These are phyloP conservation scores for Mycena vulgaris DNA, from an alignment of 768 basidiomycete species.

Conservation along the genomic window DNA sequence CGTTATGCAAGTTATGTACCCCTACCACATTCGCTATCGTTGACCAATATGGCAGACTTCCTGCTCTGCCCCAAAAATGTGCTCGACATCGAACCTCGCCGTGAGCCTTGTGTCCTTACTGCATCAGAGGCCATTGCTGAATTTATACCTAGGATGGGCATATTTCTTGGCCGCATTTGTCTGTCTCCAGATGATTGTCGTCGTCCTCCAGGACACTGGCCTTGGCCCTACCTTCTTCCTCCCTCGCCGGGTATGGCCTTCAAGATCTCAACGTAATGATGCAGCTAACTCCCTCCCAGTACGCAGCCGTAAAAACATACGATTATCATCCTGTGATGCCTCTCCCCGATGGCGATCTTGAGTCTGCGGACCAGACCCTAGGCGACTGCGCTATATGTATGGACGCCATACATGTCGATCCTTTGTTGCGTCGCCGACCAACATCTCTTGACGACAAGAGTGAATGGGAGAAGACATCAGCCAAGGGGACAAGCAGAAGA, in stretches of 20 bases:
- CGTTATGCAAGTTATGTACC: slow-evolving; percentile 72
- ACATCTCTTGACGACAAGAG: slow-evolving; percentile 55
- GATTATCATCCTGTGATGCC: slow-evolving; percentile 91
- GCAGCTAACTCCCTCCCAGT: slow-evolving; percentile 56
- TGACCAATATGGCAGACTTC: slow-evolving; percentile 69
- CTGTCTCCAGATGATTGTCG: slow-evolving; percentile 69
- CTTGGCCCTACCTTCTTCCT: slow-evolving; percentile 91
- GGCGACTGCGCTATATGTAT: slow-evolving; percentile 96
- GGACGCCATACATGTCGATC: slow-evolving; percentile 81
- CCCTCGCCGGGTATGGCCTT: slow-evolving; percentile 69
- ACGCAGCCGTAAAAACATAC: slow-evolving; percentile 72
- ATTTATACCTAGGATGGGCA: slow-evolving; percentile 69
- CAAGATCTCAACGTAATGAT: neutral
- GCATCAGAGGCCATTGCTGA: slow-evolving; percentile 1
- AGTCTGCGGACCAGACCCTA: slow-evolving; percentile 81
- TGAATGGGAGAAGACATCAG: slow-evolving; percentile 42
- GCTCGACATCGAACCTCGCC: slow-evolving; percentile 81
- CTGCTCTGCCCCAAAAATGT: slow-evolving; percentile 89
- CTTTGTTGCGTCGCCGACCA: slow-evolving; percentile 52
- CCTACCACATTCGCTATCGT: slow-evolving; percentile 6
- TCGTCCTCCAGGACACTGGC: slow-evolving; percentile 77
- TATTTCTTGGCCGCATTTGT: slow-evolving; percentile 74
- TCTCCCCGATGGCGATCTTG: slow-evolving; percentile 68
- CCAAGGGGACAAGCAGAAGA: slow-evolving; percentile 39
- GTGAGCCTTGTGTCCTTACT: slow-evolving; percentile 59